Conservation (phyloP, 257 asterid species). For the Coffea eugenioides region DNA sequence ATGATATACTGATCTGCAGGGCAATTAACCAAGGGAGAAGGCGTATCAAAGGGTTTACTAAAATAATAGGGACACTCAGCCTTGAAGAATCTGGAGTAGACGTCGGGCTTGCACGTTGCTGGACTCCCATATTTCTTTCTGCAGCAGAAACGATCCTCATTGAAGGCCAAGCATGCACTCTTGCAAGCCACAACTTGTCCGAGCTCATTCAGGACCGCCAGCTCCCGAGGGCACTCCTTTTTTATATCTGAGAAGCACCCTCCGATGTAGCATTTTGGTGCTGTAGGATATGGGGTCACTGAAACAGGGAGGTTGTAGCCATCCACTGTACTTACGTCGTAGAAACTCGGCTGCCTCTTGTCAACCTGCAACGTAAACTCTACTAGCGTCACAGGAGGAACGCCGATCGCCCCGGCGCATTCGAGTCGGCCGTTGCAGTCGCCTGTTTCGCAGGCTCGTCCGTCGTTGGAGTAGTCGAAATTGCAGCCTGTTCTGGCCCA, state of each 20-base stretch:
- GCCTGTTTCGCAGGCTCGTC: constrained; percentile 69
- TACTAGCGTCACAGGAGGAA: constrained; percentile 74
- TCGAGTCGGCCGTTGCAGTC: constrained; percentile 66
- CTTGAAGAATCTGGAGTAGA: constrained; percentile 68
- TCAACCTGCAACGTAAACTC: constrained; percentile 54
- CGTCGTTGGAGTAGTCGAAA: constrained; percentile 29
- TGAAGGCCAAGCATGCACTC: constrained; percentile 80
- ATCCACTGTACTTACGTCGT: constrained; percentile 77
- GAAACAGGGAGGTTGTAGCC: constrained; percentile 81
- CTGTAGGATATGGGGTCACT: constrained; percentile 26
- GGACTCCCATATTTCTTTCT: constrained; percentile 62
- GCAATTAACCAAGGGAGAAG: constrained; percentile 62
- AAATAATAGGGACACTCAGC: constrained; percentile 64
- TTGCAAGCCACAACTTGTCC: constrained; percentile 78
- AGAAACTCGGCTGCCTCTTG: constrained; percentile 48
- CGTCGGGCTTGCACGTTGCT: constrained; percentile 55
- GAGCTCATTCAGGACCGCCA: constrained; percentile 33
- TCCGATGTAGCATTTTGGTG: constrained; percentile 39
- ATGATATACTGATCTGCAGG: constrained; percentile 45
- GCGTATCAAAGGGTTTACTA: constrained; percentile 68
- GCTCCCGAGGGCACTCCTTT: constrained; percentile 52
- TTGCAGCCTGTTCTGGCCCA: constrained; percentile 92
- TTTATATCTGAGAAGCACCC: constrained; percentile 55
- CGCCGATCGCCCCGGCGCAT: constrained; percentile 62
- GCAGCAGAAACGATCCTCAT: constrained; percentile 67